A percentile compares a stretch with the other conserved stretches of the same genome.
These are phyloP conservation scores for Scopulariopsis brevicaulis DNA, from an alignment of 2,329 filamentous ascomycete species.

Conservation along the genomic window DNA sequence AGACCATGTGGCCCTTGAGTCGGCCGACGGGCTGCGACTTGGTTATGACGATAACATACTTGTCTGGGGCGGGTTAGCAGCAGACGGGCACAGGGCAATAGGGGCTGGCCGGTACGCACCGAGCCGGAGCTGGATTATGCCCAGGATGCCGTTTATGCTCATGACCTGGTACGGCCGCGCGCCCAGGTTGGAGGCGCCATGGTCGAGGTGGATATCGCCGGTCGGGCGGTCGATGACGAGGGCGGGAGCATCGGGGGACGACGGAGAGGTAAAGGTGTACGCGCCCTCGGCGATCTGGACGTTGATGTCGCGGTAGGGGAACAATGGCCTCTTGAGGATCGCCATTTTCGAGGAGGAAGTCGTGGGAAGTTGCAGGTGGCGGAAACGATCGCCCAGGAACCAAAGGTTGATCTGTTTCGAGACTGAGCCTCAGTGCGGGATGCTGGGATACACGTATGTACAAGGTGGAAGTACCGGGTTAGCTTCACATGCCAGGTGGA, in stretches of 20 bases:
- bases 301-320: slow-evolving; percentile 93
- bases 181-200: slow-evolving; percentile 62
- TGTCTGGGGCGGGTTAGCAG: slow-evolving; percentile 41
- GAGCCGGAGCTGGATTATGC: slow-evolving; percentile 84
- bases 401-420: background rate
- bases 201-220: slow-evolving; percentile 76
- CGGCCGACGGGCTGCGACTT: slow-evolving; percentile 86
- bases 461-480: background rate
- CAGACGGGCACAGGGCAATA: background rate
- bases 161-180: slow-evolving; percentile 67
- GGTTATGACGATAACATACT: slow-evolving; percentile 93
- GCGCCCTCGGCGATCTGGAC: slow-evolving; percentile 83
- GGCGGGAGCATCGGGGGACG: slow-evolving; percentile 77
- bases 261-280: slow-evolving; percentile 95
- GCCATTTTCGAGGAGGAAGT: slow-evolving; percentile 19
- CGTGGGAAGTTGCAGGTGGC: background rate
- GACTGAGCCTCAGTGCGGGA: background rate
- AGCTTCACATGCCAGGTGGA: background rate
- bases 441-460: background rate
- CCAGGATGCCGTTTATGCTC: slow-evolving; percentile 89
- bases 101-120: slow-evolving; percentile 42
- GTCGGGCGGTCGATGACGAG: slow-evolving; percentile 86
- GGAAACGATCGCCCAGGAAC: background rate
- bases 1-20: slow-evolving; percentile 91
- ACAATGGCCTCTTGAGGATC: slow-evolving; percentile 21